Conservation (phyloP, 306 rosid species). For the Prunus mira region DNA sequence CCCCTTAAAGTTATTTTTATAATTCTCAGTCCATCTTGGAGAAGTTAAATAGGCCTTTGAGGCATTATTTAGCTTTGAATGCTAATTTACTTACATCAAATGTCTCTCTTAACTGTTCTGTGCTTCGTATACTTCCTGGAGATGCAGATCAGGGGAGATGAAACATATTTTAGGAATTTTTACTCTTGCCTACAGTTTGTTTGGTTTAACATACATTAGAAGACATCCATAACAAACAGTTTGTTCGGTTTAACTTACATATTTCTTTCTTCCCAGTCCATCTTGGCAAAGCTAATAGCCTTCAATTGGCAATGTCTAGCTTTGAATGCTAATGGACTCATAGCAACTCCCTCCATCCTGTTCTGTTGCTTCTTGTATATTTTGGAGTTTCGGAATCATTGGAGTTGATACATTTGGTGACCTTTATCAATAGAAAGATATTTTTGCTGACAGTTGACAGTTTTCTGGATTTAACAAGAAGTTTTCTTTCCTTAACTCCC, state of each 20-base stretch:
- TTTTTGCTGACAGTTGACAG: background rate
- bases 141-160: slow-evolving; percentile 50
- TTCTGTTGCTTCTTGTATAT: slow-evolving; percentile 29
- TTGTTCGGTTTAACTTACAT: background rate
- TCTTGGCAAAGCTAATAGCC: slow-evolving; percentile 68
- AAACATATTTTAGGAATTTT: slow-evolving; percentile 12
- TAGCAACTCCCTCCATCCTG: slow-evolving; percentile 28
- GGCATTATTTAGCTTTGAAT: slow-evolving; percentile 29
- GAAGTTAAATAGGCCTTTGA: slow-evolving; percentile 28
- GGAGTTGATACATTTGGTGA: slow-evolving; percentile 41
- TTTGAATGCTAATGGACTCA: slow-evolving; percentile 74
- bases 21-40: slow-evolving; percentile 33
- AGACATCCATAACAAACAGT: background rate
- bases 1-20: no score
- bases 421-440: background rate
- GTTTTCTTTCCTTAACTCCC: background rate
- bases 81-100: slow-evolving; percentile 40
- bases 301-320: slow-evolving; percentile 35
- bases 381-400: slow-evolving; percentile 40
- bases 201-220: background rate
- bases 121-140: slow-evolving; percentile 28
- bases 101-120: slow-evolving; percentile 49
- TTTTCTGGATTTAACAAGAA: background rate
- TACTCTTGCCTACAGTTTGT: background rate
- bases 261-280: slow-evolving; percentile 38